Conservation (phyloP, 257 asterid genomes). For the Handroanthus guayacan region DNA sequence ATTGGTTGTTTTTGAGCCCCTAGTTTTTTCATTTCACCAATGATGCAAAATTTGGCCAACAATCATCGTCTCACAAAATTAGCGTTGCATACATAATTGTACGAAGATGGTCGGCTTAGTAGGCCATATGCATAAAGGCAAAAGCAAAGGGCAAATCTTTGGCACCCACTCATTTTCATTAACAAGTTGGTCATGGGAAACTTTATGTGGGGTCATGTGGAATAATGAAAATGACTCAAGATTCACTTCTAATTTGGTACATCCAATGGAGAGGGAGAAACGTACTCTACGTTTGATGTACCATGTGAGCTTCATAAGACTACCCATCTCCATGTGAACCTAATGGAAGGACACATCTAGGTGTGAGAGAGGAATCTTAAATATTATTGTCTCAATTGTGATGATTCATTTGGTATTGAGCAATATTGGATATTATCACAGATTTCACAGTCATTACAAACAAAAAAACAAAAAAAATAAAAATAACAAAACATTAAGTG, state of each 20-base stretch:
- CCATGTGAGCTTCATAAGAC: constrained; percentile 33
- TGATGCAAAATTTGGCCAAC: constrained; percentile 21
- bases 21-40: constrained; percentile 21
- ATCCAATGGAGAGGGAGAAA: constrained; percentile 28
- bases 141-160: not conserved
- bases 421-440: no score
- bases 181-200: constrained; percentile 17
- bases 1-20: constrained; percentile 6
- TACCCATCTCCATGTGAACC: no score
- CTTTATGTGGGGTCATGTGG: not conserved
- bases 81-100: constrained; percentile 18
- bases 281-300: constrained; percentile 11
- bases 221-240: constrained; percentile 37
- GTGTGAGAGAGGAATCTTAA: no score
- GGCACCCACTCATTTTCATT: not conserved
- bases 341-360: no score
- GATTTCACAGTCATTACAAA: no score
- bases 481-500: no score
- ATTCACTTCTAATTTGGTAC: constrained; percentile 32
- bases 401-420: no score
- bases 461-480: no score
- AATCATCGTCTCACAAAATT: not conserved
- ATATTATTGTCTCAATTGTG: no score
- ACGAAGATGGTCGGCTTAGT: constrained; percentile 42
- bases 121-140: constrained; percentile 24